These are phyloP conservation scores for Wickerhamomyces sp. DNA, from an alignment of 1,139 yeast species.

Conservation along the genomic window DNA sequence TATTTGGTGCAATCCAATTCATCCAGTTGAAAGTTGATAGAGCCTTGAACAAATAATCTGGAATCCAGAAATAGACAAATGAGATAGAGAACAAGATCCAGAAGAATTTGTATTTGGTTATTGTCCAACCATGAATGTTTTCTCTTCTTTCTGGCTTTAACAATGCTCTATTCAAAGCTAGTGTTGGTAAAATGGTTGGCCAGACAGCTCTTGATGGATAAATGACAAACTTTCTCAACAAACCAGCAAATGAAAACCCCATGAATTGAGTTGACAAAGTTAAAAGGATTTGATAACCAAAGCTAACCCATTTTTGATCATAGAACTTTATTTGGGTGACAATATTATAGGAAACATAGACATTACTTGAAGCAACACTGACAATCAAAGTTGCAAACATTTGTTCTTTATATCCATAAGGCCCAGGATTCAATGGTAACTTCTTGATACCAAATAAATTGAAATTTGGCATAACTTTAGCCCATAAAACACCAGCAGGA, in stretches of 20 bases:
- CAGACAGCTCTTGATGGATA: conserved; percentile 54
- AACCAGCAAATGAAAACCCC: conserved; percentile 63
- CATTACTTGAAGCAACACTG: conserved; percentile 39
- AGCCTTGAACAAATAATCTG: conserved; percentile 46
- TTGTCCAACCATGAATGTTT: conserved; percentile 47
- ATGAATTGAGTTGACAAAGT: conserved; percentile 50
- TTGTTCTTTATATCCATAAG: conserved; percentile 68
- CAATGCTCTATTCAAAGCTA: conserved; percentile 53
- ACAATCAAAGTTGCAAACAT: conserved; percentile 50
- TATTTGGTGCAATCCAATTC: conserved; percentile 57
- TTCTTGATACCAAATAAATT: conserved; percentile 31
- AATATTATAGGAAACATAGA: conserved; percentile 58
- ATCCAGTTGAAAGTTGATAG: conserved; percentile 55
- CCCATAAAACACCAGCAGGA: conserved; percentile 46
- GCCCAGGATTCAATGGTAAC: conserved; percentile 49
- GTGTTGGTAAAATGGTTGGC: conserved; percentile 51
- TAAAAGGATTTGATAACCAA: conserved; percentile 44
- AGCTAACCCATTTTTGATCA: conserved; percentile 31
- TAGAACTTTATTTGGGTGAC: conserved; percentile 40
- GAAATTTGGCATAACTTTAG: conserved; percentile 40
- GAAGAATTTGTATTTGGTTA: conserved; percentile 43
- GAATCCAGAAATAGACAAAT: conserved; percentile 54
- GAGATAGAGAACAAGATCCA: conserved; percentile 32
- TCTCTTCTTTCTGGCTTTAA: conserved; percentile 38
- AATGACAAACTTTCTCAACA: conserved; percentile 50